Base-by-base conservation (phyloP, 192 early-diverging fungal genomes). In the Coemansia aciculifera region DNA sequence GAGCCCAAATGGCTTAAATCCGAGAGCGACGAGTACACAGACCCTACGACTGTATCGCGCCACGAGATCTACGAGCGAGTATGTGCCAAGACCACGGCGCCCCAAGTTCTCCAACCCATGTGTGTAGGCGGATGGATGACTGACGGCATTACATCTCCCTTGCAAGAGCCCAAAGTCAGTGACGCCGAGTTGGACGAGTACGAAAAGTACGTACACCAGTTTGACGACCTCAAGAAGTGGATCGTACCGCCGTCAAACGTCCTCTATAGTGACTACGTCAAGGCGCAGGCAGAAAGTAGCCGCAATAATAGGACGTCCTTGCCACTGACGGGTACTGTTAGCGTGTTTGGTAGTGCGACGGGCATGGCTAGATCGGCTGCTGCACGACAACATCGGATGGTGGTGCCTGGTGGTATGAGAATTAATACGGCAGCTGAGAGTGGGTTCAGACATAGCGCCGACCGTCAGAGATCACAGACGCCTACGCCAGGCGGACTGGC, bases 141-240 rank as follows among this genome's bases (percentile, higher is more conserved):
- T 64, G 72, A 87, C 71, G 73, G 88, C 69, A 69, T 76, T 46
- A 48, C 71, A 54, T 39, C 75, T 65, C 54, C 77, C 52, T 31
- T 83, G 73, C 79, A 88, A 52, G 85, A 90, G 29, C 89, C 89
- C 23, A 52, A 52, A 24, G 51, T 52, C 51, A 52, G 51, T 29
- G 51, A 52, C 11, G 24, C 51, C 51, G 51, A 52, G 24, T 9
- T 52, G 9, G 83, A 87, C 42, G 89, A 89, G 64, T 90, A 90
- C 56, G 78, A 73, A 65, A 79, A 86, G 74, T 90, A 87, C 54
- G 73, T 80, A n/a, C 71, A 68, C 39, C 80, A 83, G 42, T 83
- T 83, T 27, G 75, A 83, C 43, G 77, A 78, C 21, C 65, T 83
- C 57, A 42, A 69, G 12, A 62, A 63, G 24, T 83, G 80, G 80